Conservation (phyloP, 441 rosid genomes). For the Geranium incanum region DNA sequence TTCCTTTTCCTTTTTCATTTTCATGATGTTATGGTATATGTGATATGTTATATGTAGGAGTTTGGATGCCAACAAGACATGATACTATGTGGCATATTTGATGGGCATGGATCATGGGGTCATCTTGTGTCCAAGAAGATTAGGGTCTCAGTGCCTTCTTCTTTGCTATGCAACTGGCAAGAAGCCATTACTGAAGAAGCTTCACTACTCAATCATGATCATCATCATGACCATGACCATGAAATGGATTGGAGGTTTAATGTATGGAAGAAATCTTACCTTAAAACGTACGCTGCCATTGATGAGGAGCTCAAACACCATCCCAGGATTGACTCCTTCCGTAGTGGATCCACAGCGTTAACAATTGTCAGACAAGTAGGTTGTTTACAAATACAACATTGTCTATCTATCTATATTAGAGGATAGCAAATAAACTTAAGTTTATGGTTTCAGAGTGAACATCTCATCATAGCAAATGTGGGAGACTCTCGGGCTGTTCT, state of each 20-base stretch:
- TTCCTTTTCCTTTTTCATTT: neutral
- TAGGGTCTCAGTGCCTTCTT: constrained; percentile 44
- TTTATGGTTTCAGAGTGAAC: constrained; percentile 35
- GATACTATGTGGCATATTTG: constrained; percentile 74
- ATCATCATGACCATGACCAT: constrained; percentile 14
- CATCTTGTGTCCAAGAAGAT: constrained; percentile 63
- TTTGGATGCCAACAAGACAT: constrained; percentile 87
- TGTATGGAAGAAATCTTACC: constrained; percentile 64
- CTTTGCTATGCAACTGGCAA: constrained; percentile 78
- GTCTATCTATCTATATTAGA: neutral
- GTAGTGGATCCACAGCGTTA: constrained; percentile 70
- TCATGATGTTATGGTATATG: neutral
- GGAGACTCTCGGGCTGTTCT: constrained; percentile 89
- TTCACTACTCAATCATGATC: constrained; percentile 31
- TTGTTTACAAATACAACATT: neutral
- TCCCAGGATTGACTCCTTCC: constrained; percentile 52
- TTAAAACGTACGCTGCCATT: constrained; percentile 56
- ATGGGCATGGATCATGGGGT: constrained; percentile 97
- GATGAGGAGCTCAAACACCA: constrained; percentile 62
- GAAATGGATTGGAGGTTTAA: constrained; percentile 28
- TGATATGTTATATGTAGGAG: constrained; percentile 37
- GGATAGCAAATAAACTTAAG: neutral
- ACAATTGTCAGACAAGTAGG: constrained; percentile 70
- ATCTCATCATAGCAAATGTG: constrained; percentile 61
- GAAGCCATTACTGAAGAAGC: constrained; percentile 37